Evolutionary conservation across 805 yeast genomes (phyloP), one percentile per base, ranked within the genome.

Genomic region (Pichia gijzeniarum): DNA sequence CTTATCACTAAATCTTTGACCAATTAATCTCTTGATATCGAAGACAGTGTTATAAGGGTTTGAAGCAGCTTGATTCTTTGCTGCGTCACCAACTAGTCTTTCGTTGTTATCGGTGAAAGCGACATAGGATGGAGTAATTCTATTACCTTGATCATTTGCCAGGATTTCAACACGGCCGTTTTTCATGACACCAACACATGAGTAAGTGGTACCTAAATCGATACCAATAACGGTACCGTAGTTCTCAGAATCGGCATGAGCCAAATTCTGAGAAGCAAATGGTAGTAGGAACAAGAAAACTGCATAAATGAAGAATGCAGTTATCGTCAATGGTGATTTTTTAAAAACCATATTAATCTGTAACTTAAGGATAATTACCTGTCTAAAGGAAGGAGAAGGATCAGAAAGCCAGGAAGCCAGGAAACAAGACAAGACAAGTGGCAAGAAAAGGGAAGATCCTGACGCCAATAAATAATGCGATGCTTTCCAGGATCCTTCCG

Each of bases 61-160:
- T 82, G 90, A 85, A 55, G 97, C 96, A 47, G 96, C 96, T 74
- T 91, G 97, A 71, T 91, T 90, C 81, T 91, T 91, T 50, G 97
- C 98, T 57, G 97, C 95, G 71, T 89, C 96, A 69, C 96, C 96
- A 59, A 89, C 89, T 61, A 89, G 76, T 73, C 96, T 84, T 73
- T 91, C 98, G 35, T 90, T 77, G 25, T 45, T 45, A 64, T 88
- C 96, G 27, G 95, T 88, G 79, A 90, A 90, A 43, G 95, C 96
- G 52, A 91, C 97, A 66, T 85, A 90, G 31, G 97, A 89, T 32
- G 97, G 97, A 17, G 97, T 90, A 52, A 95, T 91, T 76, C 97
- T 85, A 78, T 91, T 90, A 76, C 98, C 98, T 74, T 91, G 97
- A 69, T 90, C 96, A 64, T 90, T 90, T 60, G 97, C 96, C 61